Evolutionary conservation across 78 protist genomes (phyloP), one percentile per base, ranked within the genome.

Genomic region (Trichosphaerium sp.): DNA sequence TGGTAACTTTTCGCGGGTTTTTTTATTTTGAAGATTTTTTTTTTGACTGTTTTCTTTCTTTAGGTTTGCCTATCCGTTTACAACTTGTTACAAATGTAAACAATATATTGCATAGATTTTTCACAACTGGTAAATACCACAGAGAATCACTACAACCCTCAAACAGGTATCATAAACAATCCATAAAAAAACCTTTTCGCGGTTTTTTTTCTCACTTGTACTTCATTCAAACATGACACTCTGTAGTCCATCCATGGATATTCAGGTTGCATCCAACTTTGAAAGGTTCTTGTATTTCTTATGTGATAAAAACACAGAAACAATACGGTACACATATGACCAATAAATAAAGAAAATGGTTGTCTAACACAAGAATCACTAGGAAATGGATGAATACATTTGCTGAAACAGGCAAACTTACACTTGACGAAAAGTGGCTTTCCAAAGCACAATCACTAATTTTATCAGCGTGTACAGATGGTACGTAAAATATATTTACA

Each of bases 171-270:
- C 39, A 60, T 34, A 55, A 29, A 11, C 59, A 55, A 10, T 31
- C 28, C 59, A 55, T 34, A 11, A 29, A 55, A 10, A 55, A 29
- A 55, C 59, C 58, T 11, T 10, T 1, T 4, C 0, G 14, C 2
- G 14, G 7, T 12, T 38, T 28, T 29, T 1, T 12, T 18, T 61
- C 12, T 61, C 57, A 51, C 57, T 58, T 1, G 18, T 26, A 4
- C 1, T 1, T 10, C 10, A 35, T 10, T 14, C 31, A 10, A 18
- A 31, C 44, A 4, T n/a, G 23, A 14, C 1, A 44, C 49, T 81
- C 7, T 23, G 7, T 14, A 68, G 78, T 3, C 81, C 87, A 28
- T 15, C 81, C 14, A 82, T 82, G 87, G 87, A 82, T 59, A 82
- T 82, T 39, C 65, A 58, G 41, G 62, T 82, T n/a, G 31, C 74